phyloP scores from a whole-genome alignment of 257 asterid genomes.

The Fraxinus quadrangulata region DNA sequence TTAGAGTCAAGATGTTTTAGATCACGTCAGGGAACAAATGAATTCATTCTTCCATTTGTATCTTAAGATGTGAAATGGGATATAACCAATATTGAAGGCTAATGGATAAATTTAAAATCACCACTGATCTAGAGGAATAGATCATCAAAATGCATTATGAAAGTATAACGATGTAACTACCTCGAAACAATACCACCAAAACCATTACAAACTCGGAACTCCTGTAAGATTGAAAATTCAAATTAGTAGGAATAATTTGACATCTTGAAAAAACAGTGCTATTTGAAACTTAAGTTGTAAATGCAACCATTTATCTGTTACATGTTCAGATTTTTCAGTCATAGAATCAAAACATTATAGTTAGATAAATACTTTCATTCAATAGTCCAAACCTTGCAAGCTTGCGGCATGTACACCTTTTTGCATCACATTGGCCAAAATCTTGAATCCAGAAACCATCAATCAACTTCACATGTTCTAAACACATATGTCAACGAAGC shows the following conservation, averaged over 20 bases:
- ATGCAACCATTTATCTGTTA: neutral
- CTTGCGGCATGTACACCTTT: slow-evolving; percentile 97
- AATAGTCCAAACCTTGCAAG: slow-evolving; percentile 92
- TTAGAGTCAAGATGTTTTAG: neutral
- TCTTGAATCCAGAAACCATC: slow-evolving; percentile 50
- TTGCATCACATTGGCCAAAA: slow-evolving; percentile 96
- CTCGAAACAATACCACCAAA: slow-evolving; percentile 24
- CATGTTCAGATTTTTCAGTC: neutral
- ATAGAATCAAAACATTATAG: slow-evolving; percentile 3
- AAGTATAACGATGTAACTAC: no score
- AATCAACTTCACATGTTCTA: slow-evolving; percentile 8
- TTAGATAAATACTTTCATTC: slow-evolving; percentile 64
- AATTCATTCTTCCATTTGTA: slow-evolving; percentile 5
- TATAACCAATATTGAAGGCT: neutral
- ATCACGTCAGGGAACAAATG: neutral
- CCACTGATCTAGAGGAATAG: slow-evolving; percentile 5
- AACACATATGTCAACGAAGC: neutral
- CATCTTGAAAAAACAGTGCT: neutral
- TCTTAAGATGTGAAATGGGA: neutral
- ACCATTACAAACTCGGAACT: slow-evolving; percentile 75
- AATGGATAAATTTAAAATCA: neutral
- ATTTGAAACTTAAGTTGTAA: neutral
- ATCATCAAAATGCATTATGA: neutral
- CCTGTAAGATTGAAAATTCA: slow-evolving; percentile 49
- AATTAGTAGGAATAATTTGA: neutral